These are phyloP conservation scores for Hordeum pubiflorum DNA, from an alignment of 202 grass and related monocot species.

Conservation along the genomic window DNA sequence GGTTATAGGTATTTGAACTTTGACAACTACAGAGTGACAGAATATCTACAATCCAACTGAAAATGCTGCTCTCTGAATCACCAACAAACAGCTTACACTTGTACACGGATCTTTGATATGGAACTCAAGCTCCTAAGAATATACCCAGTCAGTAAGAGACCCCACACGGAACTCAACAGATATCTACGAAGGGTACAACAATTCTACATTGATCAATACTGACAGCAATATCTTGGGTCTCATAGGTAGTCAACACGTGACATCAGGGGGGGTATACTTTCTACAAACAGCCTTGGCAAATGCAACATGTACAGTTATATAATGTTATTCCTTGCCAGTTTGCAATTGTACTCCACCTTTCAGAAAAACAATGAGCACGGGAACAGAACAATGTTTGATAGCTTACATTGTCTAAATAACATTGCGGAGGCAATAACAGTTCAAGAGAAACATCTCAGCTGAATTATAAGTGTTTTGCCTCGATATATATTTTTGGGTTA, in stretches of 20 bases:
- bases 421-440: not conserved
- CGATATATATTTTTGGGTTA: not conserved
- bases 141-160: not conserved
- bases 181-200: not conserved
- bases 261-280: not conserved
- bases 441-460: not conserved
- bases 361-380: not conserved
- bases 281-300: not conserved
- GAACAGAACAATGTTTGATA: not conserved
- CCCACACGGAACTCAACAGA: not conserved
- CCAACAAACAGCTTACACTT: not conserved
- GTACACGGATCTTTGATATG: not conserved
- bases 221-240: not conserved
- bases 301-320: not conserved
- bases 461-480: not conserved
- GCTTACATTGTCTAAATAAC: not conserved
- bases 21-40: not conserved
- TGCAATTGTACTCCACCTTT: not conserved
- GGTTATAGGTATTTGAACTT: not conserved
- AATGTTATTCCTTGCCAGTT: not conserved
- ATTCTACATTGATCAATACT: not conserved
- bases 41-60: not conserved
- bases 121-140: not conserved
- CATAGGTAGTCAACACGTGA: not conserved
- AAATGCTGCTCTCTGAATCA: not conserved